phyloP scores from a whole-genome alignment of 164 flowering plant genomes.

The Liquidambar formosana region DNA sequence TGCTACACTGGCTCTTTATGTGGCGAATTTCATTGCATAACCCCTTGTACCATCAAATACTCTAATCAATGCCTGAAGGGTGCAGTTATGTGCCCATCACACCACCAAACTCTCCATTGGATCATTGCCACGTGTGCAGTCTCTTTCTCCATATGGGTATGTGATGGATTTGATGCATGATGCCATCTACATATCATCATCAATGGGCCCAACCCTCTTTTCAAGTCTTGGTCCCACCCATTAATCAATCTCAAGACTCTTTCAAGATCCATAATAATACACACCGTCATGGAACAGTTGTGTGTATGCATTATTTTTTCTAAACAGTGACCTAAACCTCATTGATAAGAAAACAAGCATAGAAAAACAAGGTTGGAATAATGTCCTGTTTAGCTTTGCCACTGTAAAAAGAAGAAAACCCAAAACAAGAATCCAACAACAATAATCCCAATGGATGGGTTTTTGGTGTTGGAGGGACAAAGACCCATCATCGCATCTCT shows the following conservation, averaged over 20 bases:
- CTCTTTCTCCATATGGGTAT: background rate
- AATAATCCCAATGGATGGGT: slow-evolving; percentile 17
- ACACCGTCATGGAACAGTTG: slow-evolving; percentile 3
- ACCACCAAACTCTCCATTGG: background rate
- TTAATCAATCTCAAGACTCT: slow-evolving; percentile 14
- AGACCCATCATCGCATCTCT: slow-evolving; percentile 23
- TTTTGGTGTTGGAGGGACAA: slow-evolving; percentile 16
- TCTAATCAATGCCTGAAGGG: background rate
- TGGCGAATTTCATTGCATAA: background rate
- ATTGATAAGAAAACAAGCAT: background rate
- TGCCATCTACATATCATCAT: background rate
- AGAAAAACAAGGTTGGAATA: background rate
- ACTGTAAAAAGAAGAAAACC: background rate
- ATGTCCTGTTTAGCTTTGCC: slow-evolving; percentile 3
- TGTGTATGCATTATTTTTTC: slow-evolving; percentile 16
- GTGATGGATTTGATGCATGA: background rate
- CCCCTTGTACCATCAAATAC: background rate
- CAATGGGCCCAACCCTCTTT: background rate
- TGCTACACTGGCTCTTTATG: slow-evolving; percentile 4
- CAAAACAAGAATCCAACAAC: slow-evolving; percentile 20
- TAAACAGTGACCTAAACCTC: slow-evolving; percentile 16
- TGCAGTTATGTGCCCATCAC: background rate
- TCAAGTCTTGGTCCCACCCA: slow-evolving; percentile 4
- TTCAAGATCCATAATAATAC: slow-evolving; percentile 9
- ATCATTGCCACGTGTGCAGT: background rate